A percentile compares a stretch with the other conserved stretches of the same genome.
Evolutionary conservation across 2,329 filamentous ascomycete species (phyloP).

Genomic region (Alternaria gaisen): DNA sequence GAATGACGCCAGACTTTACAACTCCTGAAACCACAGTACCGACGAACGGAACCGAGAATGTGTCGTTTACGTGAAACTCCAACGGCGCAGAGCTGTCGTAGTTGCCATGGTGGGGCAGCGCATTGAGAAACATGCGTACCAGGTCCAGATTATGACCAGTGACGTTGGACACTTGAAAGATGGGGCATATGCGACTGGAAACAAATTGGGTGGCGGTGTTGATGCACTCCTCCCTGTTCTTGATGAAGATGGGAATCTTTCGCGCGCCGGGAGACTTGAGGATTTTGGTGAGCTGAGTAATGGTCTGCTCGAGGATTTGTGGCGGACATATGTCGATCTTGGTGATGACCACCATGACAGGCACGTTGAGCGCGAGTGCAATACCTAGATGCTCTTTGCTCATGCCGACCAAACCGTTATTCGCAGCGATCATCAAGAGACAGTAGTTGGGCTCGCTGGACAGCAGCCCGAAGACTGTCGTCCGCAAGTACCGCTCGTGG

Average conservation of each 20-base stretch:
- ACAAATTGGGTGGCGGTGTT: conserved; percentile 97
- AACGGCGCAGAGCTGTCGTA: conserved; percentile 87
- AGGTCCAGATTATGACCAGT: conserved; percentile 91
- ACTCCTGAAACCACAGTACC: conserved; percentile 96
- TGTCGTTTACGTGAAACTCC: conserved; percentile 96
- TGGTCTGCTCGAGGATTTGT: conserved; percentile 91
- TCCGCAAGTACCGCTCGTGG: conserved; percentile 93
- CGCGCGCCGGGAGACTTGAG: conserved; percentile 91
- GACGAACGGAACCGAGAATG: conserved; percentile 96
- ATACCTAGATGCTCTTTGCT: conserved; percentile 98
- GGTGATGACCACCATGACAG: conserved; percentile 96
- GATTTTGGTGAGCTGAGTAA: conserved; percentile 90
- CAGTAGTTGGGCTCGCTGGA: conserved; percentile 98
- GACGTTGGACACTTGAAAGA: conserved; percentile 98
- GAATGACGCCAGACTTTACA: conserved; percentile 82
- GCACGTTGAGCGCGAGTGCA: conserved; percentile 91
- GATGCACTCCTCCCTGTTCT: conserved; percentile 87
- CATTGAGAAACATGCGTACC: conserved; percentile 92
- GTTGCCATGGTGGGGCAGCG: conserved; percentile 90
- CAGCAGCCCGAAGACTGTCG: conserved; percentile 93
- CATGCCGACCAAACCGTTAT: conserved; percentile 97
- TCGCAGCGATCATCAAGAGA: conserved; percentile 96
- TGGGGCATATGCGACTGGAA: conserved; percentile 91
- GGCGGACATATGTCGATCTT: conserved; percentile 99
- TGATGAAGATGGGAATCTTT: conserved; percentile 97